Evolutionary conservation across 352 stramenopile genomes (phyloP).

Genomic region (Phytophthora pinifolia): DNA sequence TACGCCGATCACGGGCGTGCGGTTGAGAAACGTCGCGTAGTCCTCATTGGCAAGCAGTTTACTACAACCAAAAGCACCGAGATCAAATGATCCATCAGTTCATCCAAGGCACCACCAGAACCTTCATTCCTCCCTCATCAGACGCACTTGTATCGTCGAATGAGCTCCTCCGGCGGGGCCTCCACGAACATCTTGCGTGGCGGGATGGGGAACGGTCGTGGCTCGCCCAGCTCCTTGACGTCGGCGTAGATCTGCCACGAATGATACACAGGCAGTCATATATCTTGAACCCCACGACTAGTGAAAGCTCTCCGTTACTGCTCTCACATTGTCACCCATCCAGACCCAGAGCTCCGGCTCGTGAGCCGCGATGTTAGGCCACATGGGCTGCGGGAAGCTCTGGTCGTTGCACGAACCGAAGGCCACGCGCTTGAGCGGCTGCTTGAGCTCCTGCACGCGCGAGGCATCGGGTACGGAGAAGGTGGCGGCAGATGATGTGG

Average conservation of each 20-base stretch:
- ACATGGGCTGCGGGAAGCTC: conserved; percentile 80
- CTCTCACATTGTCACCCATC: conserved; percentile 84
- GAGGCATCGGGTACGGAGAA: conserved; percentile 17
- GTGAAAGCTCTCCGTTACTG: no score
- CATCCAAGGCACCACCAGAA: background rate
- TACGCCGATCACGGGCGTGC: conserved; percentile 80
- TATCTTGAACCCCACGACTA: conserved; percentile 4
- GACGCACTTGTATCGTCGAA: conserved; percentile 60
- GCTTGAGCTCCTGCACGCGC: conserved; percentile 46
- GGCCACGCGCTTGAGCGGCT: conserved; percentile 53
- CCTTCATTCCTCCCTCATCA: background rate
- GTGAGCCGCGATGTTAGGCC: conserved; percentile 56
- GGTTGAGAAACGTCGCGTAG: conserved; percentile 60
- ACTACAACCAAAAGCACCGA: conserved; percentile 30
- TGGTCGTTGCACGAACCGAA: conserved; percentile 90
- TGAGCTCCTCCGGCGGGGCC: conserved; percentile 50
- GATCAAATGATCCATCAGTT: conserved; percentile 1
- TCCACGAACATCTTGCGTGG: conserved; percentile 64
- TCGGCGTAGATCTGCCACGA: conserved; percentile 74
- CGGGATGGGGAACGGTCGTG: conserved; percentile 35
- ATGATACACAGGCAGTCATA: conserved; percentile 6
- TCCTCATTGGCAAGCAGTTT: conserved; percentile 65
- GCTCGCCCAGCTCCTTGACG: conserved; percentile 52
- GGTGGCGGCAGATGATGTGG: conserved; percentile 6
- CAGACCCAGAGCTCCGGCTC: conserved; percentile 81